Evolutionary conservation across 805 yeast species (phyloP).

Genomic region (Lipomyces spencermartinsiae): DNA sequence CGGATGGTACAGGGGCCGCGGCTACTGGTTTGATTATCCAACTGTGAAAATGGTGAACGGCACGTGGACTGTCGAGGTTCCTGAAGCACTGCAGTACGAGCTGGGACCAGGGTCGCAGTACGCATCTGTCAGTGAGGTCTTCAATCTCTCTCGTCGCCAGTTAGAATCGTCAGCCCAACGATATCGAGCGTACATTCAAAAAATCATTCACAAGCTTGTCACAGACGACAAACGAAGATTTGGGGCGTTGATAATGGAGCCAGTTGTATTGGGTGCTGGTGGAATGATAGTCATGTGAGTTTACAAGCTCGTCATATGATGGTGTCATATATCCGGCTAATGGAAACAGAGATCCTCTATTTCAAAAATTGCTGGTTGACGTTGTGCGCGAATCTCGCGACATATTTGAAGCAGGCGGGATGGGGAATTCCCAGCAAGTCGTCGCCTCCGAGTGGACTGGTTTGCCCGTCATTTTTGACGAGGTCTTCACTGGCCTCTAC

Average conservation of each 20-base stretch:
- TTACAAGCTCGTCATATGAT: no score
- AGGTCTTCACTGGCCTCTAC: constrained; percentile 42
- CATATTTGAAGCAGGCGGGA: neutral
- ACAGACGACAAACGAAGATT: constrained; percentile 33
- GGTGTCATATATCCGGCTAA: neutral
- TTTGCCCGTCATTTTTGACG: constrained; percentile 41
- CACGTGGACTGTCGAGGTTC: constrained; percentile 30
- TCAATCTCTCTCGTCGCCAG: constrained; percentile 2
- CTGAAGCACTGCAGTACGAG: neutral
- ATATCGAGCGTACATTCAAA: constrained; percentile 7
- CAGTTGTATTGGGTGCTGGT: constrained; percentile 42
- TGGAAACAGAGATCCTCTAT: constrained; percentile 1
- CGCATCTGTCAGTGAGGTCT: neutral
- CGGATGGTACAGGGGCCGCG: constrained; percentile 41
- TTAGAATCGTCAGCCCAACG: neutral
- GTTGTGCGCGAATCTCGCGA: constrained; percentile 5
- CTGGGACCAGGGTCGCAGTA: constrained; percentile 3
- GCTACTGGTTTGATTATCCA: constrained; percentile 42
- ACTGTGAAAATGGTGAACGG: constrained; percentile 37
- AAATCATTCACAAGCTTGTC: constrained; percentile 11
- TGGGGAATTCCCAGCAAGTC: no score
- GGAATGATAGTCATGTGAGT: constrained; percentile 39
- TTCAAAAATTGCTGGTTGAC: constrained; percentile 6
- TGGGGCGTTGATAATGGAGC: constrained; percentile 43
- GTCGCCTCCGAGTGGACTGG: constrained; percentile 36